These are phyloP conservation scores for Microcos paniculata DNA, from an alignment of 345 rosid genomes.

Conservation along the genomic window DNA sequence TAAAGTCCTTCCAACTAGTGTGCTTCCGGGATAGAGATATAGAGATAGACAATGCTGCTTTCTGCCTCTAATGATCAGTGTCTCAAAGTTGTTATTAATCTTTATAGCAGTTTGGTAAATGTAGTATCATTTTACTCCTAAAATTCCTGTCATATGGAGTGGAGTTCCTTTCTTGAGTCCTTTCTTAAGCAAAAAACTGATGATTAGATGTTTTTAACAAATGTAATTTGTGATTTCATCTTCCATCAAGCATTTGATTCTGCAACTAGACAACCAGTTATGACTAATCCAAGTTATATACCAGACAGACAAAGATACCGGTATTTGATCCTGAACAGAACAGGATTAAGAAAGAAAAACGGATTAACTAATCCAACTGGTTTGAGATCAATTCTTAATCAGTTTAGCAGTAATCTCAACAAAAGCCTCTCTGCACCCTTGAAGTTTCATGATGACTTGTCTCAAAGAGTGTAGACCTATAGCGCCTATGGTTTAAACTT, in stretches of 20 bases:
- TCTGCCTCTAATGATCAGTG: not conserved
- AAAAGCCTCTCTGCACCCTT: not conserved
- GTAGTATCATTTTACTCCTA: not conserved
- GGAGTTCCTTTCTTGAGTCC: no score
- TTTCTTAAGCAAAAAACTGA: no score
- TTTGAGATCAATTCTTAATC: not conserved
- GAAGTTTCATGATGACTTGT: not conserved
- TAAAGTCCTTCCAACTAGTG: no score
- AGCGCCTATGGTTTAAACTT: not conserved
- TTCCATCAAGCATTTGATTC: no score
- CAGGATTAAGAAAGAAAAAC: no score
- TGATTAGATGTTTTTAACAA: no score
- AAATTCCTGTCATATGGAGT: not conserved
- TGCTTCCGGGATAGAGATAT: no score
- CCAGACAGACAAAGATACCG: no score
- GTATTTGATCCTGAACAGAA: no score
- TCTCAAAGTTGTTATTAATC: not conserved
- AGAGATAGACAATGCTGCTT: not conserved
- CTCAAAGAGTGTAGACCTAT: not conserved
- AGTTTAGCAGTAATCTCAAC: not conserved
- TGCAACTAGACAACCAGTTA: no score
- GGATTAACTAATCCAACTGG: not conserved
- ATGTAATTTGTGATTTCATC: no score
- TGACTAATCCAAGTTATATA: no score
- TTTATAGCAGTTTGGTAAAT: not conserved